Base-by-base conservation (phyloP, 1,284 basidiomycete species). In the Amylostereum areolatum region DNA sequence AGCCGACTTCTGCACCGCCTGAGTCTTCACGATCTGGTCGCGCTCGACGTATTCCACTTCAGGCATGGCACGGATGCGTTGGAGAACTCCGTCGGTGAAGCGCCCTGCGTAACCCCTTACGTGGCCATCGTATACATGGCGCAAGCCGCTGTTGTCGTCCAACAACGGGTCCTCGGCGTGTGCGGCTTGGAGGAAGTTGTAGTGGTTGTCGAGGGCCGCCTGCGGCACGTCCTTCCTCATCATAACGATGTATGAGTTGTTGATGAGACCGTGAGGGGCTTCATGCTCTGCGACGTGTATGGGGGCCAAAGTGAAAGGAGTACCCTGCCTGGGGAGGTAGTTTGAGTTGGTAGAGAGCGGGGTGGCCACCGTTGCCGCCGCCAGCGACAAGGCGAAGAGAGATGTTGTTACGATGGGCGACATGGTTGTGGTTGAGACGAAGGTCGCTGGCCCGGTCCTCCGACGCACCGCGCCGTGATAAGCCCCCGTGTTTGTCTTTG, bases 41-140 rank as follows among this genome's bases (percentile, higher is more conserved):
- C 75, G 80, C 75, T 99, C 97, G 53, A 99, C 77, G 63, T 89
- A 96, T 31, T 85, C 90, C 45, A 99, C 94, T 66, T 96, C 94
- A 18, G 95, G 94, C 73, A 89, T 78, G 45, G 77, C 69, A 49
- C 96, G 81, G 64, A 99, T 87, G 61, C 81, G 78, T 48, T 92
- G 78, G 54, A 99, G 66, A 37, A 89, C 85, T 45, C 72, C 68
- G 40, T 80, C 69, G 34, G 85, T 80, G 75, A 99, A 97, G 61
- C 73, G 75, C 48, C 95, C 96, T 43, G 95, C 80, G 72, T 95
- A 93, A 31, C 92, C 93, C 56, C 80, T 84, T 62, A 90, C 65
- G 58, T 82, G 78, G 39, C 78, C 73, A 54, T 85, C 76, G 61
- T 88, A 92, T 54, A 89, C 73, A 59, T 92, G 90, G 49, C 70